Base-by-base conservation (phyloP, 139 green algal species). In the Chlamydomonas schloesseri region DNA sequence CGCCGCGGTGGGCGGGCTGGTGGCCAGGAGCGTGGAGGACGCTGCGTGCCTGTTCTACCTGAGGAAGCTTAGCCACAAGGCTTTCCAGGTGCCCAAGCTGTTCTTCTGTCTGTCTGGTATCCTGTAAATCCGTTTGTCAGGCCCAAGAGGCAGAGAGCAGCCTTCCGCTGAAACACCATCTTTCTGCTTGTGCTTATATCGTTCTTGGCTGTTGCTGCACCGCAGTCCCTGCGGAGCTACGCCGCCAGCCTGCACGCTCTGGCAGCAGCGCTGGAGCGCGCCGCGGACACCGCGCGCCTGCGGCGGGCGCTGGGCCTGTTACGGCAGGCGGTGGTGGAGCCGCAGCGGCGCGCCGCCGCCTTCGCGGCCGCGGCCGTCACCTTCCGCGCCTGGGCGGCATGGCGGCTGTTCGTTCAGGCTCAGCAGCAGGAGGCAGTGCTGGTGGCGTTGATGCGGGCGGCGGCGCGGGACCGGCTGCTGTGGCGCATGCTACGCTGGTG, bases 11-110 rank as follows among this genome's bases (percentile, higher is more conserved):
- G 24, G 72, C 47, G 47, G 29, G 47, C 2, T 34, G 14, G 57
- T 55, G 42, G 69, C 36, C 29, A 58, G n/a, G 28, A 34, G 47
- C 31, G 17, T 85, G 33, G 67, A 85, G 14, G 65, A 75, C 34
- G 29, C 46, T 21, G 79, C 47, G n/a, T 68, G 47, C 20, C 3
- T 67, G 9, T 76, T 75, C 65, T 69, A 85, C 79, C 47, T 72
- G 9, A 68, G 65, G 79, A 67, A 29, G 79, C 67, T 85, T 47
- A 33, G 47, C 47, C 18, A 50, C 42, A 50, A 50, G 42, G 42
- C 42, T 5, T 50, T 50, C 42, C 42, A 50, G 42, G 42, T 31
- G n/a, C n/a, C n/a, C n/a, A n/a, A n/a, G n/a, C n/a, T n/a, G n/a
- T n/a, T n/a, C n/a, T n/a, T n/a, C n/a, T n/a, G n/a, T n/a, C n/a